Evolutionary conservation across 1,139 yeast species (phyloP), one percentile per base, ranked within the genome.

Genomic region (Scheffersomyces titani): DNA sequence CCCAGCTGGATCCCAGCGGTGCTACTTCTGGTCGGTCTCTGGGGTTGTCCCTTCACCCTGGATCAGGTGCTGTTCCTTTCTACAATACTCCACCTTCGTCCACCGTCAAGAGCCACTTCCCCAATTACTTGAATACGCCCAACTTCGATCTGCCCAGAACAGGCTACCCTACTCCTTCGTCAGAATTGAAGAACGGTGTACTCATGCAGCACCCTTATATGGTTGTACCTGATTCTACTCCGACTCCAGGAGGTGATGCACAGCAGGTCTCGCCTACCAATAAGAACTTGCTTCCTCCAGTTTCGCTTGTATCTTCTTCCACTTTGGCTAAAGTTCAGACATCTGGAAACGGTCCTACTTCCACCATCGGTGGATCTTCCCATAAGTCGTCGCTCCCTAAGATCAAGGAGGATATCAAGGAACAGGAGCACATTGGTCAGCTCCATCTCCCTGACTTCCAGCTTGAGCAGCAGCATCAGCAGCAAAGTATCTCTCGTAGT

Each of bases 241-340:
- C 49, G 22, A 46, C 49, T n/a, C 49, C 49, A 19, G 49, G 18
- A 7, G 19, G 24, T 5, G 62, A 59, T 47, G 48, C 6, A 13
- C 49, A 19, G 49, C 49, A 46, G n/a, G 49, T 46, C 6, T 19
- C 49, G 5, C 49, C 49, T 7, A 46, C 9, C 24, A 46, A 46
- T n/a, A 58, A 61, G 44, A 71, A 73, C 58, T 69, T 76, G 54
- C 67, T 76, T 56, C 80, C 79, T 5, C 74, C 80, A 1, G 80
- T 69, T 9, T 63, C 71, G 20, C 61, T 68, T 51, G 57, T 54
- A 19, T 19, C 49, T 22, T 19, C 24, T 19, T 19, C 19, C 19
- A 18, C 49, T 13, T 7, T 19, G 19, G 22, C 6, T 6, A 46
- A 19, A 5, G 6, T 22, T n/a, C 22, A 46, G 6, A 19, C 5